Conservation (phyloP, 441 rosid species). For the Iberis amara region DNA sequence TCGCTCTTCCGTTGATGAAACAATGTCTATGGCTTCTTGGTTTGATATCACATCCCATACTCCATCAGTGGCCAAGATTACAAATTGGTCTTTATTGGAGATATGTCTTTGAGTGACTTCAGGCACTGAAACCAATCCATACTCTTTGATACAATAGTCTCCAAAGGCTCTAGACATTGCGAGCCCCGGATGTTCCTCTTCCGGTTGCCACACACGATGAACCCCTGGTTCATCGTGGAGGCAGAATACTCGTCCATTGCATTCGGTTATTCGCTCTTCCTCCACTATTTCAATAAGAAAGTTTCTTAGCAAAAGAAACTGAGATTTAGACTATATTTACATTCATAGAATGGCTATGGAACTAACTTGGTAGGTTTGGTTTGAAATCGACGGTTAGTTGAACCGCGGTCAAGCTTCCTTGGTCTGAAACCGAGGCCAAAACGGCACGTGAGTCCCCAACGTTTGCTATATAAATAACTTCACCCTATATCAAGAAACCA, state of each 20-base stretch:
- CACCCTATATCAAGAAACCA: constrained; percentile 41
- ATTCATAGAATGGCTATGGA: no score
- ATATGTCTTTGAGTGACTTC: constrained; percentile 75
- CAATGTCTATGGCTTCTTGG: constrained; percentile 73
- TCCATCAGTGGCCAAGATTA: constrained; percentile 89
- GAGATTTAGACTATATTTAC: not conserved
- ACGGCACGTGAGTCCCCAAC: constrained; percentile 96
- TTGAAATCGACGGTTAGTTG: constrained; percentile 89
- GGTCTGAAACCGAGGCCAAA: constrained; percentile 64
- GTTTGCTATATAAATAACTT: constrained; percentile 55
- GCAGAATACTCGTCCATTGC: constrained; percentile 74
- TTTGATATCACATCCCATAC: constrained; percentile 97
- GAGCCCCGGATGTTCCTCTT: constrained; percentile 73
- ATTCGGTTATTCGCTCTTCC: constrained; percentile 60
- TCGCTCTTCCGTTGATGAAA: constrained; percentile 46
- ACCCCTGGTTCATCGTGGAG: constrained; percentile 80
- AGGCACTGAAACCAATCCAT: constrained; percentile 77
- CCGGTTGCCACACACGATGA: constrained; percentile 84
- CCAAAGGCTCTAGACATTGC: constrained; percentile 98
- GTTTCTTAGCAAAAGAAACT: constrained; percentile 17
- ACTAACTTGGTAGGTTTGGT: constrained; percentile 85
- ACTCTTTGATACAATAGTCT: constrained; percentile 80
- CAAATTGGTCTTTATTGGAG: constrained; percentile 67
- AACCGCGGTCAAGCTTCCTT: constrained; percentile 63
- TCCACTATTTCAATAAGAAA: constrained; percentile 63